These are phyloP conservation scores for Inga leiocalycina DNA, from an alignment of 306 rosid species.

Conservation along the genomic window DNA sequence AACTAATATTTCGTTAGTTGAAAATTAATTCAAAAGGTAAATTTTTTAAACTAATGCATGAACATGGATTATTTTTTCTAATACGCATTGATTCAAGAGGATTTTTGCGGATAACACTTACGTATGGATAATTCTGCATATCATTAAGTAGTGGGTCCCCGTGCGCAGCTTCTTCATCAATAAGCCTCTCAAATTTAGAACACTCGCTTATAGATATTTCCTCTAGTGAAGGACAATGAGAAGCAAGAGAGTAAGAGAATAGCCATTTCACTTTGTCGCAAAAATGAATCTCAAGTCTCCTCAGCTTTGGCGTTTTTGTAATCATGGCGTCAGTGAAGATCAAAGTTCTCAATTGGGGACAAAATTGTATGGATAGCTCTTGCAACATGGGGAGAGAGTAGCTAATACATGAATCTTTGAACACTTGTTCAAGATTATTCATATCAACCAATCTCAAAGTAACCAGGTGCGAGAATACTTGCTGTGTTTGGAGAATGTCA, in stretches of 20 bases:
- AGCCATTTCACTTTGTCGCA: background rate
- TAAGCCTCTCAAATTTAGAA: background rate
- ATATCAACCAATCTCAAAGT: background rate
- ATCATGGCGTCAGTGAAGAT: background rate
- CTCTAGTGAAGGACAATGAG: background rate
- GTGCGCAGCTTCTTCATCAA: background rate
- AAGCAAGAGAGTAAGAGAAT: background rate
- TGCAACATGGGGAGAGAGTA: background rate
- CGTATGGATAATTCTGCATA: too few species aligned
- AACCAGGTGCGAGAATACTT: background rate
- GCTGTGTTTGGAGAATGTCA: too few species aligned
- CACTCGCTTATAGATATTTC: rapidly evolving
- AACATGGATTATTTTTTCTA: too few species aligned
- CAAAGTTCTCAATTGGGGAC: background rate
- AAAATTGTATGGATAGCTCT: background rate
- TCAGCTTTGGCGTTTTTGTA: background rate
- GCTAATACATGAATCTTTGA: too few species aligned
- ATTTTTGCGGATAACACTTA: too few species aligned
- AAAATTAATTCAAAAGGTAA: too few species aligned
- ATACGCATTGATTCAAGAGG: too few species aligned
- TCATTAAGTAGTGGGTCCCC: too few species aligned
- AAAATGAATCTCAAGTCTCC: background rate
- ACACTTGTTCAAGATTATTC: background rate
- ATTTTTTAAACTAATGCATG: too few species aligned
- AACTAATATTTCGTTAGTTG: too few species aligned